Conservation (phyloP, 495 filamentous ascomycete species). For the Podospora anserina region DNA sequence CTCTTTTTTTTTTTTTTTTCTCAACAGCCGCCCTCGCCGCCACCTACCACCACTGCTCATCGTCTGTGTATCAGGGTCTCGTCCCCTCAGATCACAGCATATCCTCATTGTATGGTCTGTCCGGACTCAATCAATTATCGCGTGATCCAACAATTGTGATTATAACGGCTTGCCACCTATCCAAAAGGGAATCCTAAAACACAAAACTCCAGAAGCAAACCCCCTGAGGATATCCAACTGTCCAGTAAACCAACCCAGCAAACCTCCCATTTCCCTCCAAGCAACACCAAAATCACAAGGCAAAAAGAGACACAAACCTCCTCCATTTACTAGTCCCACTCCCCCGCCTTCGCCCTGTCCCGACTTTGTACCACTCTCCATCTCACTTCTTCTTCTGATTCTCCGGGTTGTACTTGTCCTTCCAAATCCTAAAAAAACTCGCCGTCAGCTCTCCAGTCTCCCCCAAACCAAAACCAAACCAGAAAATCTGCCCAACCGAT, state of each 20-base stretch:
- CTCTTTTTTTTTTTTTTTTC: neutral
- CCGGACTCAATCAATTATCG: neutral
- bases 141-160: neutral
- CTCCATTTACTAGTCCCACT: neutral
- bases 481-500: neutral
- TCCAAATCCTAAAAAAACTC: constrained; percentile 75
- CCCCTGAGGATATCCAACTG: neutral
- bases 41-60: neutral
- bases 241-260: neutral
- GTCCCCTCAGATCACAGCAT: neutral
- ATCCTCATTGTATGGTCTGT: neutral
- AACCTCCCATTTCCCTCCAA: neutral
- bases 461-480: neutral
- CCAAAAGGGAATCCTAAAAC: neutral
- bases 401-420: constrained; percentile 83
- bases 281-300: neutral
- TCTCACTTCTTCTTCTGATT: constrained; percentile 41
- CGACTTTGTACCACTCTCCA: neutral
- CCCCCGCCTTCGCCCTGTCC: neutral
- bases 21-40: neutral
- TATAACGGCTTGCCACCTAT: neutral
- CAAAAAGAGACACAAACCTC: neutral
- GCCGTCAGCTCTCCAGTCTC: neutral
- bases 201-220: neutral
- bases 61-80: neutral